Conservation (phyloP, 306 rosid genomes). For the Glycine soja region DNA sequence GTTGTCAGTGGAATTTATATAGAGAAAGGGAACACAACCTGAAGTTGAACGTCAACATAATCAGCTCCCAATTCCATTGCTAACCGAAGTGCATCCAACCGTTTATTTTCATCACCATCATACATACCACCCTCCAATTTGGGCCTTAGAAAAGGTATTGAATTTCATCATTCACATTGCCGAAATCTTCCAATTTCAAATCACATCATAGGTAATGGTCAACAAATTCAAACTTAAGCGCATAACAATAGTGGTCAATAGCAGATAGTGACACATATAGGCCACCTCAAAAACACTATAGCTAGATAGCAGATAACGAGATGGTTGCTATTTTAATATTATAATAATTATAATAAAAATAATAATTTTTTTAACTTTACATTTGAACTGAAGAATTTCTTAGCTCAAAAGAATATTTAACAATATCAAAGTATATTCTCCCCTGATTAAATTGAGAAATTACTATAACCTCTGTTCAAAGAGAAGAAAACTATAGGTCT, state of each 20-base stretch:
- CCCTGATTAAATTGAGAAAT: not conserved
- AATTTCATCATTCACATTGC: slow-evolving; percentile 1
- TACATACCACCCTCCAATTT: slow-evolving; percentile 86
- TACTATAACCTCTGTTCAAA: not conserved
- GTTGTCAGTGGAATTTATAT: not conserved
- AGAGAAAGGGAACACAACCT: slow-evolving; percentile 54
- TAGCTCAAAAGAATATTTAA: not conserved
- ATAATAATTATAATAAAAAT: no score
- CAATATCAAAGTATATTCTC: not conserved
- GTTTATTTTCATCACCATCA: slow-evolving; percentile 75
- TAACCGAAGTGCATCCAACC: slow-evolving; percentile 68
- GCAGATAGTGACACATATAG: not conserved
- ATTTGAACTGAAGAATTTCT: not conserved
- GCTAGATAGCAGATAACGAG: not conserved
- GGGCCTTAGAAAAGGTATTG: slow-evolving; percentile 57
- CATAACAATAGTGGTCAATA: not conserved
- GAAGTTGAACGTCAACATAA: slow-evolving; percentile 79
- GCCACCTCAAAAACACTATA: not conserved
- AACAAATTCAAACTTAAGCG: slow-evolving; percentile 16
- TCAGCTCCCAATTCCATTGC: slow-evolving; percentile 85
- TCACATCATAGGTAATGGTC: not conserved
- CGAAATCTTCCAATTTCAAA: slow-evolving; percentile 7
- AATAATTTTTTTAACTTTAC: not conserved
- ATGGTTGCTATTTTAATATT: not conserved
- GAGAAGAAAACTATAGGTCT: not conserved